These are phyloP conservation scores for Wallacemonas sp. DNA, from an alignment of 208 protist species.

Conservation along the genomic window DNA sequence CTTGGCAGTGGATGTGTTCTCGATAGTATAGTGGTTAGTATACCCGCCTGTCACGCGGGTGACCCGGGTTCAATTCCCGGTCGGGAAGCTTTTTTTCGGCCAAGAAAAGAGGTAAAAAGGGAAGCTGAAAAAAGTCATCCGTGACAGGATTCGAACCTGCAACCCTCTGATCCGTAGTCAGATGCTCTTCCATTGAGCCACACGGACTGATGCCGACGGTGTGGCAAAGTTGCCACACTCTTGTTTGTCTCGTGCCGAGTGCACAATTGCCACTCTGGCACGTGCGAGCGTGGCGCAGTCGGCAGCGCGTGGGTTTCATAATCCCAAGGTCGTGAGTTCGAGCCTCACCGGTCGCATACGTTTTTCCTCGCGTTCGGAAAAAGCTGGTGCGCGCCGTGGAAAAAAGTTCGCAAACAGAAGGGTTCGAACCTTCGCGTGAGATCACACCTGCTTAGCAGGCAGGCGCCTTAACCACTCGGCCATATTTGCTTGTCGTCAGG, in stretches of 20 bases:
- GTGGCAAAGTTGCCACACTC: not conserved
- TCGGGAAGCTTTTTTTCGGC: slow-evolving; percentile 17
- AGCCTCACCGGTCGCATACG: slow-evolving; percentile 69
- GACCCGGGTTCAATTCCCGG: slow-evolving; percentile 16
- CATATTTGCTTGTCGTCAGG: slow-evolving; percentile 58
- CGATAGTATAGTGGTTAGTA: slow-evolving; percentile 22
- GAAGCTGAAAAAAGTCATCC: slow-evolving; percentile 56
- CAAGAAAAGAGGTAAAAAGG: not conserved
- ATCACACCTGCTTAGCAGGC: slow-evolving; percentile 92
- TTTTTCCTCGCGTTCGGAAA: slow-evolving; percentile 28
- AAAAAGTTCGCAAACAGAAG: slow-evolving; percentile 75
- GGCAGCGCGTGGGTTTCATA: slow-evolving; percentile 95
- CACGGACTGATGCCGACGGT: slow-evolving; percentile 34
- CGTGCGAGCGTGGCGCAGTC: slow-evolving; percentile 90
- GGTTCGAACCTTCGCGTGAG: slow-evolving; percentile 91
- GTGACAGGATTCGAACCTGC: slow-evolving; percentile 89
- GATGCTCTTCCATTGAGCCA: slow-evolving; percentile 89
- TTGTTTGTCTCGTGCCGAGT: not conserved
- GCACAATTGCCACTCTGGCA: not conserved
- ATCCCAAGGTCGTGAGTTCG: slow-evolving; percentile 95
- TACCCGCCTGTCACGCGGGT: slow-evolving; percentile 11
- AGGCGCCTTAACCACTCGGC: slow-evolving; percentile 90
- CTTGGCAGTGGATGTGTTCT: slow-evolving; percentile 6
- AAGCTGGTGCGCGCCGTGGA: not conserved
- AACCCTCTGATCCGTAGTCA: slow-evolving; percentile 89